Evolutionary conservation across 106 monocot species (phyloP), one percentile per base, ranked within the genome.

Genomic region (Dioscorea alata): DNA sequence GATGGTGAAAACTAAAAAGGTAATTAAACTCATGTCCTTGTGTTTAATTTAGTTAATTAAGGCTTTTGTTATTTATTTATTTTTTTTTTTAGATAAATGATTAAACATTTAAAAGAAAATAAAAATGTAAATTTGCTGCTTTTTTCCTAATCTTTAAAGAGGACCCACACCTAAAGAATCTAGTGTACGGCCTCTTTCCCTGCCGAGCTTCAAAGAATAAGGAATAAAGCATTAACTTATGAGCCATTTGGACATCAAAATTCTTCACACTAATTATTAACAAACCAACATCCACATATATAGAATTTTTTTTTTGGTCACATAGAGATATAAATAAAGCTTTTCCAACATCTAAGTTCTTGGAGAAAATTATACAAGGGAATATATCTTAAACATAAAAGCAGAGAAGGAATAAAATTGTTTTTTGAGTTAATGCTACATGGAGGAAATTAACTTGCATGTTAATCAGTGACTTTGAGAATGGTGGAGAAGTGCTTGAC

Each of bases 101-200:
- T 28, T 3, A 28, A 28, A 28, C 28, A 28, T 28, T 28, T 28
- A 28, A 28, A 28, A 28, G 1, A 28, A 28, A 28, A 28, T 28
- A 28, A 28, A 28, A 28, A 28, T 28, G 28, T 1, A 28, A 28
- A 28, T 28, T 28, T 28, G 28, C 28, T 28, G 28, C 28, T 28
- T 28, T 28, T 28, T 28, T 28, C 28, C 28, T 28, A 28, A 3
- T 28, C 28, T 28, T 28, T 28, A 28, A 28, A 28, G 28, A 28
- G 28, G 28, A 28, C 60, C 53, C 64, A 20, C n/a, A n/a, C n/a
- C 33, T 28, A 73, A 67, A 73, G 77, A 85, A 85, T 80, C 73
- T 67, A 77, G 80, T 71, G 80, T 84, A 76, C 80, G 80, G 72
- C 69, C 58, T 76, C 70, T 61, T 74, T 75, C 66, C 34, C 53